Base-by-base conservation (phyloP, 768 basidiomycete species). In the Mycena maculata region DNA sequence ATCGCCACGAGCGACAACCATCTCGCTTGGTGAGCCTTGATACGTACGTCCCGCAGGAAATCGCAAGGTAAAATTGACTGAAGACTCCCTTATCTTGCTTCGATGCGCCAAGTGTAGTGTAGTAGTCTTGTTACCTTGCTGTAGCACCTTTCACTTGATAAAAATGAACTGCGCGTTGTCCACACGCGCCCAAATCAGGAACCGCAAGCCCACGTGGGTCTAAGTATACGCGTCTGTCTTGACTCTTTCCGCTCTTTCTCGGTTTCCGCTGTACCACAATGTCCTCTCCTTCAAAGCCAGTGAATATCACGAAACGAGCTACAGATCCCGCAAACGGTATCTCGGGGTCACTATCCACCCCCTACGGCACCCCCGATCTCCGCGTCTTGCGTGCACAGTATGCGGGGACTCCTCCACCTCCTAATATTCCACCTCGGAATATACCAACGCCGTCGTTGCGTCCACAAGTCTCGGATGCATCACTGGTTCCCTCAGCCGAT, bases 321-420 rank as follows among this genome's bases (percentile, higher is more conserved):
- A 62, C 62, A 25, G 76, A 73, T 56, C 48, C 64, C 25, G 57
- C 54, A 20, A 73, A 76, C 27, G 73, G 48, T 49, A 59, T 68
- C 23, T 57, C 74, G n/a, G 73, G 72, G 11, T 81, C 80, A 11
- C 71, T 77, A 44, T 68, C 76, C 33, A 82, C 84, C 16, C 82
- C 84, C 1, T 71, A 81, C 16, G 89, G 89, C 47, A 91, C 92
- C 22, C 90, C 92, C 9, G 88, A 90, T 71, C 77, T 91, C 63
- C 85, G 87, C 36, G 80, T 83, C 16, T 79, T 92, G n/a, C 87
- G 91, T 3, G 88, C 89, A 22, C 87, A 87, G 63, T 92, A 90
- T 71, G 73, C 79, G 8, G 87, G 86, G 18, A 86, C 86, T 8
- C 89, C 76, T 44, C 89, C 90, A 18, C 80, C 82, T 0, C 84